phyloP scores from a whole-genome alignment of 169 alveolate species.

The Cryptosporidium muris region DNA sequence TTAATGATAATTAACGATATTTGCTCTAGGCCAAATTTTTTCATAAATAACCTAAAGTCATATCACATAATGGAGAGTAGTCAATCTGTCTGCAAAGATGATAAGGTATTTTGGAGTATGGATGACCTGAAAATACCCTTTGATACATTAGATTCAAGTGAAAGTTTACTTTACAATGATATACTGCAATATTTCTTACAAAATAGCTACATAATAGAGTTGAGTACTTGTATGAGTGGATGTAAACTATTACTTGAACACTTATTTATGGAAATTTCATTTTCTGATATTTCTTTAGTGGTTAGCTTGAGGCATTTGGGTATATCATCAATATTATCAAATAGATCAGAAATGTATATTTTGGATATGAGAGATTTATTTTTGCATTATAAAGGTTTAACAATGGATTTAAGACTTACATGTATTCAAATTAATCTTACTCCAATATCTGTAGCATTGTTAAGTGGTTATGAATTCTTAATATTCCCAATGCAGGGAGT shows the following conservation, averaged over 20 bases:
- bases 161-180: constrained; percentile 56
- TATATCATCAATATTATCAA: constrained; percentile 12
- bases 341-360: background rate
- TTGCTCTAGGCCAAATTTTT: constrained; percentile 14
- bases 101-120: constrained; percentile 17
- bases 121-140: background rate
- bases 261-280: background rate
- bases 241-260: background rate
- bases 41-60: constrained; percentile 22
- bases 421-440: background rate
- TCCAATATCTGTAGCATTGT: constrained; percentile 12
- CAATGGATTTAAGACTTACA: background rate
- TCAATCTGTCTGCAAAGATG: constrained; percentile 40
- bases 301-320: constrained; percentile 2
- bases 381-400: background rate
- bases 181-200: constrained; percentile 32
- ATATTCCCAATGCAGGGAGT: constrained; percentile 14
- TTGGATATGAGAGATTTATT: background rate
- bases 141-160: constrained; percentile 17
- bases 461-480: constrained; percentile 44
- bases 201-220: constrained; percentile 42
- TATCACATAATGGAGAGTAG: constrained; percentile 60
- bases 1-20: constrained; percentile 30
- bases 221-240: constrained; percentile 15
- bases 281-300: background rate